These are phyloP conservation scores for Nowakowskiella sp. DNA, from an alignment of 192 early-diverging fungal species.

Conservation along the genomic window DNA sequence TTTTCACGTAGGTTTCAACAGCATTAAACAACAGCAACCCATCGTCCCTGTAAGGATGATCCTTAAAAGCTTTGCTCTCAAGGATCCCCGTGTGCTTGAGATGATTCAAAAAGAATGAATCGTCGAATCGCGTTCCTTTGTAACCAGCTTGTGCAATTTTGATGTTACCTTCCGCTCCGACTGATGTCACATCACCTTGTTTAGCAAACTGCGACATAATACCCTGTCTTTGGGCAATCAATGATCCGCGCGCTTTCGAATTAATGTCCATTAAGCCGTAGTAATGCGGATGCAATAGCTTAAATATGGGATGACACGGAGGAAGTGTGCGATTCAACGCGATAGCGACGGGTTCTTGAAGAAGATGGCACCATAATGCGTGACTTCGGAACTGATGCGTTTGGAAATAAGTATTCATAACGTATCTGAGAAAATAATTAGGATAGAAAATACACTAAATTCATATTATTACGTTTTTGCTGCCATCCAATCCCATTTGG, in stretches of 20 bases:
- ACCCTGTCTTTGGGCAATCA: not conserved
- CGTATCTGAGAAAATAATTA: too few relatives aligned
- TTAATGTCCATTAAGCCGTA: constrained; percentile 7
- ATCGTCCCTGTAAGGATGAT: constrained; percentile 11
- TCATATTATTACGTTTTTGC: too few relatives aligned
- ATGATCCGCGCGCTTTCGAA: constrained; percentile 6
- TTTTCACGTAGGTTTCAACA: not conserved
- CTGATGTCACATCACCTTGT: too few relatives aligned
- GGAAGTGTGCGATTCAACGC: constrained; percentile 2
- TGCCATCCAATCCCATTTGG: too few relatives aligned
- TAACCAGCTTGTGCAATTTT: too few relatives aligned
- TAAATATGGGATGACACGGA: constrained; percentile 2
- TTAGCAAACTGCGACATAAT: constrained; percentile 8
- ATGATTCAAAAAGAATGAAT: constrained; percentile 5
- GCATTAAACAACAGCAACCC: constrained; percentile 3
- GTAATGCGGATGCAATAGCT: constrained; percentile 7
- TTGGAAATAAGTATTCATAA: too few relatives aligned
- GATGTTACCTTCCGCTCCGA: too few relatives aligned
- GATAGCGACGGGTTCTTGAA: constrained; percentile 5
- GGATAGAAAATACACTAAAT: too few relatives aligned
- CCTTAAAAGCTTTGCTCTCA: not conserved
- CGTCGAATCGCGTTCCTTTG: constrained; percentile 1
- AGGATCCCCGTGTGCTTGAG: constrained; percentile 4
- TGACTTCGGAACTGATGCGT: too few relatives aligned
- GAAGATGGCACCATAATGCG: too few relatives aligned